Evolutionary conservation across 805 yeast species (phyloP).

Genomic region (Kazachstania bromeliacearum): DNA sequence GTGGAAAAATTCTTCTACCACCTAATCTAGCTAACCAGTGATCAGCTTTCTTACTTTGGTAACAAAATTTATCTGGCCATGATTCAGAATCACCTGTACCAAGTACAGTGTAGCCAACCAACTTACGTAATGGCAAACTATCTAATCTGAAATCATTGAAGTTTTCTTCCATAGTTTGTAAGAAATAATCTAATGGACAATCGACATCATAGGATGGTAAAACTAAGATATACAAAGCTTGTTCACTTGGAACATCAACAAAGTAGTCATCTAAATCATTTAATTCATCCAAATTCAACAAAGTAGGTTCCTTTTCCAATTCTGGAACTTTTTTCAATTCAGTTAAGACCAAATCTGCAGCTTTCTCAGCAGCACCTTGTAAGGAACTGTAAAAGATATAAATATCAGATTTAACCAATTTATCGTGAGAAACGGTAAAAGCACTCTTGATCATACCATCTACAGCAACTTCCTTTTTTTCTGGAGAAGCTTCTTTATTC

Average conservation of each 20-base stretch:
- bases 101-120: slow-evolving; percentile 75
- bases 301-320: slow-evolving; percentile 37
- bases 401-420: slow-evolving; percentile 45
- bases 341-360: slow-evolving; percentile 46
- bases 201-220: slow-evolving; percentile 89
- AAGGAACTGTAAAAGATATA: slow-evolving; percentile 73
- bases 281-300: slow-evolving; percentile 68
- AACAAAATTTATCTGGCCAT: slow-evolving; percentile 79
- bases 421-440: slow-evolving; percentile 34
- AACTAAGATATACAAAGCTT: slow-evolving; percentile 58
- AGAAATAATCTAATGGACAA: slow-evolving; percentile 80
- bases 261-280: slow-evolving; percentile 80
- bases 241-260: slow-evolving; percentile 47
- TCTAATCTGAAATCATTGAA: slow-evolving; percentile 79
- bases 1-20: slow-evolving; percentile 74
- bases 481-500: slow-evolving; percentile 1
- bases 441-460: slow-evolving; percentile 22
- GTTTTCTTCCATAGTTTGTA: slow-evolving; percentile 73
- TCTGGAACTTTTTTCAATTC: slow-evolving; percentile 25
- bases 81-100: slow-evolving; percentile 85
- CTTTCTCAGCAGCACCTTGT: slow-evolving; percentile 71
- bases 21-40: slow-evolving; percentile 72
- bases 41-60: slow-evolving; percentile 72
- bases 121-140: slow-evolving; percentile 58
- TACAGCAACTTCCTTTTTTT: slow-evolving; percentile 25